Percentiles rank a stretch among this genome's conserved stretches.
These are phyloP conservation scores for Mycena rebaudengoi DNA, from an alignment of 768 basidiomycete species.

Conservation along the genomic window DNA sequence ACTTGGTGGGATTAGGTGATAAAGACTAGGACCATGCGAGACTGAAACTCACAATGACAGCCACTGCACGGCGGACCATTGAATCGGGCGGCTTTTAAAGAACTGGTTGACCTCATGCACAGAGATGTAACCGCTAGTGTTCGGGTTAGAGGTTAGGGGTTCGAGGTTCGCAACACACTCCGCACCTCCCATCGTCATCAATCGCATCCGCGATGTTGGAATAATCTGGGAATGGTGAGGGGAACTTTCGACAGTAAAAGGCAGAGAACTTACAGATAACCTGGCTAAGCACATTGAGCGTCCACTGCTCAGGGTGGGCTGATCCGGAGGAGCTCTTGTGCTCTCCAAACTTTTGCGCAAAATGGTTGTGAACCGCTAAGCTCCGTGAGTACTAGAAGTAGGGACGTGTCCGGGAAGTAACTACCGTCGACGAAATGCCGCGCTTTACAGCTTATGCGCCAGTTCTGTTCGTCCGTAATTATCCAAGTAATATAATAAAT, in stretches of 20 bases:
- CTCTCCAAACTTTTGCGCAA: constrained; percentile 23
- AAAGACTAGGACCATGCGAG: background rate
- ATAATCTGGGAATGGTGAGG: too few species aligned
- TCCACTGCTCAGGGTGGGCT: constrained; percentile 24
- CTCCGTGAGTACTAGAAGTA: background rate
- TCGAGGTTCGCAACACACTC: too few species aligned
- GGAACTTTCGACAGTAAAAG: background rate
- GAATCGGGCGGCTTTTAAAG: constrained; percentile 28
- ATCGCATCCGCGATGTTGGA: too few species aligned
- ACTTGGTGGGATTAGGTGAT: constrained; percentile 13
- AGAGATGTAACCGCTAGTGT: constrained; percentile 28
- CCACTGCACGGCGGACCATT: constrained; percentile 35
- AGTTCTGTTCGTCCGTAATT: constrained; percentile 20
- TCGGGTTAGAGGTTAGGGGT: too few species aligned
- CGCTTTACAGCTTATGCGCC: constrained; percentile 29
- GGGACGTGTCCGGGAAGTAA: background rate
- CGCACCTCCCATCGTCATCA: too few species aligned
- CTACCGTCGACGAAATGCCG: constrained; percentile 29
- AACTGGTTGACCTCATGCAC: constrained; percentile 35
- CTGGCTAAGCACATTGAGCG: constrained; percentile 26
- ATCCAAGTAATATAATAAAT: too few species aligned
- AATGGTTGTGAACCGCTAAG: constrained; percentile 31
- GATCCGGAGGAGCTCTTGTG: constrained; percentile 9
- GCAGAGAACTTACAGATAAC: constrained; percentile 22
- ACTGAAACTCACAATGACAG: constrained; percentile 19